Base-by-base conservation (phyloP, 306 rosid species). In the Quercus parvula region DNA sequence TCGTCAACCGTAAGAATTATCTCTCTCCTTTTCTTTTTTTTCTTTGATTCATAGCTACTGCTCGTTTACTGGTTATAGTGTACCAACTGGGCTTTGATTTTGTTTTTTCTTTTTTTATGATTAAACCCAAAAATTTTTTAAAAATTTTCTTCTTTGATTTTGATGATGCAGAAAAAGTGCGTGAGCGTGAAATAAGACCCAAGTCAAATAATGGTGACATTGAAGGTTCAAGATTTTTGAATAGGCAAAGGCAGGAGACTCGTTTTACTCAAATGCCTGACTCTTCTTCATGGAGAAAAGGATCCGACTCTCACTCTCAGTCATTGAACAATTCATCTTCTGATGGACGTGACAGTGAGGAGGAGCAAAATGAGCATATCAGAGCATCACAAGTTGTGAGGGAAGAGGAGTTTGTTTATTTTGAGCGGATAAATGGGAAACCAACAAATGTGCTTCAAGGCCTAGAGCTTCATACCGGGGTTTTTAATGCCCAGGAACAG, bases 401-500 rank as follows among this genome's bases (percentile, higher is more conserved):
- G 33, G 15, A 81, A 76, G 83, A 62, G 35, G 55, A 88, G 78
- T 86, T 86, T 35, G 18, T 25, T 56, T 33, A 5, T 57, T 0
- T 20, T 69, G 90, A 90, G 75, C 72, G 35, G 33, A 44, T 84
- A 7, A 41, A 83, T 67, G 79, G 87, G 17, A 81, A 56, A 78
- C 4, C 2, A 24, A 62, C 61, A 31, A 85, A 90, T 81, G 71
- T 90, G 55, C 79, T 90, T 4, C 58, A 75, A 5, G 94, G 90
- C 15, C 86, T 90, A 71, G 84, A 88, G 83, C 89, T 88, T 62
- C 86, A 88, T 59, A 77, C 70, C 1, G 19, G 30, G n/a, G 94
- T 90, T 73, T 90, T 90, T 78, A 81, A 81, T 79, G 18, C 38
- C 8, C 18, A 55, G 38, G 92, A 90, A 76, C 92, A 86, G 84